Evolutionary conservation across 1,139 yeast genomes (phyloP), one percentile per base, ranked within the genome.

Genomic region (Scheffersomyces illinoinensis): DNA sequence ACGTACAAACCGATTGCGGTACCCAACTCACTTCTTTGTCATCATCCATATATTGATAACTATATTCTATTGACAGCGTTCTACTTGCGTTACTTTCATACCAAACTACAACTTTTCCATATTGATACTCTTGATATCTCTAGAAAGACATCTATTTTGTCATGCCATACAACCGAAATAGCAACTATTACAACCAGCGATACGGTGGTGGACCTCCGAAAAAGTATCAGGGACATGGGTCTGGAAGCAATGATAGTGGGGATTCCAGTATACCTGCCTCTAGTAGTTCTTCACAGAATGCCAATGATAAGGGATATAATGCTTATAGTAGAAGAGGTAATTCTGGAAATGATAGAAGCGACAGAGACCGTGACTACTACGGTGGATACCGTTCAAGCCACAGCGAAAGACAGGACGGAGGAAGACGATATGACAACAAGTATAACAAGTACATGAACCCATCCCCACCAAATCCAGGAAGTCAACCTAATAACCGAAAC

Each of bases 121-220:
- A 33, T 24, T 24, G 43, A 12, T 33, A 33, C 7, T 33, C 43
- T 10, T 12, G 17, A 12, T 33, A 33, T 4, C 14, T 10, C 43
- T 33, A 10, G 43, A 33, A 53, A 19, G 50, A 49, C 24, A 49
- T 20, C 51, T n/a, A 5, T 17, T 49, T 20, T 20, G 20, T 14
- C 55, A 65, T 65, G 68, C 64, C 68, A 21, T 64, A 65, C 50
- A 62, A 62, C 56, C 58, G 67, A 50, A 62, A 61, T 46, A 61
- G 64, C 61, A 64, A 64, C 57, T 64, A 65, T 57, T 64, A 65
- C 58, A 58, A 57, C 53, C 63, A 66, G 47, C 59, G 67, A 47
- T 65, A 64, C 53, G 61, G 62, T 52, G 54, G 61, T n/a, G 56
- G 56, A 6, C 53, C 62, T 10, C 52, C 64, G 53, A 63, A 63